These are phyloP conservation scores for Hanseniaspora occidentalis DNA, from an alignment of 805 yeast genomes.

Conservation along the genomic window DNA sequence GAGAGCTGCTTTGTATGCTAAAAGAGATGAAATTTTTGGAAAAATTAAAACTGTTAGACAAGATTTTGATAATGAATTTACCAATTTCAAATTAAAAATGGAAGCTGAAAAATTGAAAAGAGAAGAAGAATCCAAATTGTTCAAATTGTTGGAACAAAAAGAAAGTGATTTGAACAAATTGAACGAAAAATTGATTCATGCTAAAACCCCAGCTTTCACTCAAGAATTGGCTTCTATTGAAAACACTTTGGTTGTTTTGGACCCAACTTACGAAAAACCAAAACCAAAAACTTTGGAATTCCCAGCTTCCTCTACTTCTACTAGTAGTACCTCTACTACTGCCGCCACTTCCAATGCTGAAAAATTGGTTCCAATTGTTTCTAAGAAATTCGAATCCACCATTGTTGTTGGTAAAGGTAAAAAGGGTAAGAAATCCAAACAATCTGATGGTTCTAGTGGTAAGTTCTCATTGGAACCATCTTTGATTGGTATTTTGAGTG, in stretches of 20 bases:
- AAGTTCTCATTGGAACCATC: slow-evolving; percentile 71
- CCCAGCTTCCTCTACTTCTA: neutral
- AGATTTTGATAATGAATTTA: slow-evolving; percentile 64
- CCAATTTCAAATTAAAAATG: slow-evolving; percentile 54
- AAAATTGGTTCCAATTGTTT: slow-evolving; percentile 31
- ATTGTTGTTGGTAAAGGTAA: slow-evolving; percentile 36
- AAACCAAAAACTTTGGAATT: slow-evolving; percentile 16
- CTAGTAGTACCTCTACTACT: slow-evolving; percentile 18
- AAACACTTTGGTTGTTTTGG: slow-evolving; percentile 58
- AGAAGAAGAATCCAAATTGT: slow-evolving; percentile 39
- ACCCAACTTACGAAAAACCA: slow-evolving; percentile 62
- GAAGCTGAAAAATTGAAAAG: slow-evolving; percentile 65
- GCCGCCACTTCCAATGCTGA: slow-evolving; percentile 27
- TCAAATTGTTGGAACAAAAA: slow-evolving; percentile 35
- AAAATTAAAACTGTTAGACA: slow-evolving; percentile 56
- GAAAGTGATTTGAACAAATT: slow-evolving; percentile 45
- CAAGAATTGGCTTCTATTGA: slow-evolving; percentile 68
- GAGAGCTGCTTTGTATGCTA: slow-evolving; percentile 54
- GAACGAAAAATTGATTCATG: slow-evolving; percentile 59
- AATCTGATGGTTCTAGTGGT: slow-evolving; percentile 22
- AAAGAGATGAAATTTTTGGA: slow-evolving; percentile 55
- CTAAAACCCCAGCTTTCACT: slow-evolving; percentile 73
- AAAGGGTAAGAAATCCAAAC: slow-evolving; percentile 40
- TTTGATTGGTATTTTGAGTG: slow-evolving; percentile 62
- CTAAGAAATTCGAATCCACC: slow-evolving; percentile 27